These are phyloP conservation scores for Solidago caesia DNA, from an alignment of 129 eudicot genomes.

Conservation along the genomic window DNA sequence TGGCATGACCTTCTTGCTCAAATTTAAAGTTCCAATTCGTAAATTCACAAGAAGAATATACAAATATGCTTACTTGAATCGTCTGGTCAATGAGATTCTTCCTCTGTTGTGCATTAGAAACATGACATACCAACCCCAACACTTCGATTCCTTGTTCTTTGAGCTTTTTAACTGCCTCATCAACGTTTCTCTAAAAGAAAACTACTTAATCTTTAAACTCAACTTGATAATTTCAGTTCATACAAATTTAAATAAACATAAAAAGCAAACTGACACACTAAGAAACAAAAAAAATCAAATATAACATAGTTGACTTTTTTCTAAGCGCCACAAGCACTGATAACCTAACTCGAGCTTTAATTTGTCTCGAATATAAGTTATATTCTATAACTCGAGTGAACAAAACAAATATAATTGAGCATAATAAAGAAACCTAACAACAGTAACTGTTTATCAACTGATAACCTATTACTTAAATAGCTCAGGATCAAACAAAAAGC, in stretches of 20 bases:
- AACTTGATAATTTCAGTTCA: neutral
- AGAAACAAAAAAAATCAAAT: neutral
- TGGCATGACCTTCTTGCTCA: neutral
- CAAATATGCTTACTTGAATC: conserved; percentile 49
- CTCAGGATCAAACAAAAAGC: too few species aligned
- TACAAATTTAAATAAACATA: neutral
- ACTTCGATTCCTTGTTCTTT: conserved; percentile 66
- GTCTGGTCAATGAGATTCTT: conserved; percentile 74
- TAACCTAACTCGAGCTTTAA: too few species aligned
- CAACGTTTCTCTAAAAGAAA: conserved; percentile 66
- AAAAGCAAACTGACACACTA: neutral
- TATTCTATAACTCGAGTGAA: too few species aligned
- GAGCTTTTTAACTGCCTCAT: conserved; percentile 77
- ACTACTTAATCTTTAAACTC: neutral
- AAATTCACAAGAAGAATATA: neutral
- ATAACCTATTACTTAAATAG: too few species aligned
- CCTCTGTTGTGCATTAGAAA: conserved; percentile 80
- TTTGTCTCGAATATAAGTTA: too few species aligned
- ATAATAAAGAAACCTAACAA: too few species aligned
- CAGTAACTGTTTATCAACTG: too few species aligned
- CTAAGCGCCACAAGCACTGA: too few species aligned
- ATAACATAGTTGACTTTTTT: too few species aligned
- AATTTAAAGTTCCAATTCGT: neutral
- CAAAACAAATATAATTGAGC: too few species aligned
- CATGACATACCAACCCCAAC: conserved; percentile 87